A percentile compares a stretch with the other conserved stretches of the same genome.
Conservation (phyloP, 2,329 filamentous ascomycete species). For the Macrophomina tecta region DNA sequence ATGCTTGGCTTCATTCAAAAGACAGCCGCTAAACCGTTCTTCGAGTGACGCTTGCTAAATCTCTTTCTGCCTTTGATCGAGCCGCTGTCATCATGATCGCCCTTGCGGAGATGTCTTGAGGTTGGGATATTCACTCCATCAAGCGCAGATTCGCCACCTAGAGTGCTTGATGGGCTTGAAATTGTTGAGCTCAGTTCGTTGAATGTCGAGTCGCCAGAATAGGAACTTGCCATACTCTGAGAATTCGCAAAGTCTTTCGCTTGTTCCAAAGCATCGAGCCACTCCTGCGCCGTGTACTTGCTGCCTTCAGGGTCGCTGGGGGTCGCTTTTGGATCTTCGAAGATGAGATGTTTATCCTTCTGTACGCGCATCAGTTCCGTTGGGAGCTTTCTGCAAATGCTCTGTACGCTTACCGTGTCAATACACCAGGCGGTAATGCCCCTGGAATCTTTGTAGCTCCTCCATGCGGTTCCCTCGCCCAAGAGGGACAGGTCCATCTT, state of each 20-base stretch:
- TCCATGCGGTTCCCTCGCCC: slow-evolving; percentile 76
- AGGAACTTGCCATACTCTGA: slow-evolving; percentile 70
- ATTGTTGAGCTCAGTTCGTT: slow-evolving; percentile 60
- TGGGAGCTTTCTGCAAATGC: background rate
- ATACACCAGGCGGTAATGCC: slow-evolving; percentile 88
- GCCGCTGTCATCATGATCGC: slow-evolving; percentile 56
- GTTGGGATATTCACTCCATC: slow-evolving; percentile 58
- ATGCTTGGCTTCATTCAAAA: slow-evolving; percentile 62
- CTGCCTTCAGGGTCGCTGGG: slow-evolving; percentile 67
- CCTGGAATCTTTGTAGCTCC: slow-evolving; percentile 82
- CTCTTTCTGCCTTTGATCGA: slow-evolving; percentile 65
- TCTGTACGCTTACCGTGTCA: slow-evolving; percentile 76
- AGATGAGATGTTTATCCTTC: slow-evolving; percentile 89
- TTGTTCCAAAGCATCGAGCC: slow-evolving; percentile 86
- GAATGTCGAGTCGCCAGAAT: slow-evolving; percentile 59
- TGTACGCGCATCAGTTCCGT: slow-evolving; percentile 45
- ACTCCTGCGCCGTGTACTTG: slow-evolving; percentile 80
- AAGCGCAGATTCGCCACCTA: slow-evolving; percentile 60
- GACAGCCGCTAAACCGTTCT: slow-evolving; percentile 88
- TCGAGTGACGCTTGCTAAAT: slow-evolving; percentile 92
- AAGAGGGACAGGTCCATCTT: slow-evolving; percentile 92
- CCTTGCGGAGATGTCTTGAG: slow-evolving; percentile 55
- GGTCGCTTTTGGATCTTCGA: slow-evolving; percentile 87
- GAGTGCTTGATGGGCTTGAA: slow-evolving; percentile 78
- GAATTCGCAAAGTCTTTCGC: slow-evolving; percentile 84